Percentiles rank a stretch among this genome's conserved stretches.
Conservation (phyloP, 371 early-diverging fungal genomes). For the Lichtheimia hyalospora region DNA sequence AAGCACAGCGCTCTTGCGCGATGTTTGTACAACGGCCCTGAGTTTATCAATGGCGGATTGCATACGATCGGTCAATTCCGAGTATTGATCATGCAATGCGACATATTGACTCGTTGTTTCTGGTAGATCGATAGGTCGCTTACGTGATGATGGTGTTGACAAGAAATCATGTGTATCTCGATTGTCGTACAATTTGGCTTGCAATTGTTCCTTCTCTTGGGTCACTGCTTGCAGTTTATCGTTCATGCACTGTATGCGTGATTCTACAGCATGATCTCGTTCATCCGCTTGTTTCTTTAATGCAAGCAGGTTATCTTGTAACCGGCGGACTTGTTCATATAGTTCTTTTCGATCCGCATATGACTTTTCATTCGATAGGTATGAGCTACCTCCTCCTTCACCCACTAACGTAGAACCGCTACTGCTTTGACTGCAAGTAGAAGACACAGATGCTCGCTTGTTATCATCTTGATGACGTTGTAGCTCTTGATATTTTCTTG, state of each 20-base stretch:
- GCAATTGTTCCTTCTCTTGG: conserved; percentile 9
- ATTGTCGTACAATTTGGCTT: neutral
- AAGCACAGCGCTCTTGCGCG: neutral
- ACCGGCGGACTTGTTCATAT: neutral
- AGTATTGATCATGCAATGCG: neutral
- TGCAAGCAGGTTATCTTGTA: conserved; percentile 7
- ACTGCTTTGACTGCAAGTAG: conserved; percentile 41
- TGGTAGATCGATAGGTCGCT: neutral
- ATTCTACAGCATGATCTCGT: conserved; percentile 17
- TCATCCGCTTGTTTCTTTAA: conserved; percentile 11
- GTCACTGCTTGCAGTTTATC: conserved; percentile 17
- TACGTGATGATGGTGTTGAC: no score
- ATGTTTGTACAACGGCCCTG: neutral
- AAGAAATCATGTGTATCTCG: no score
- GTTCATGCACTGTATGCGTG: conserved; percentile 19
- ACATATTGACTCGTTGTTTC: neutral
- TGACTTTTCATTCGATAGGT: conserved; percentile 16
- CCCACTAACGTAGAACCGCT: conserved; percentile 31
- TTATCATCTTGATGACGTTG: no score
- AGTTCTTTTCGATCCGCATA: conserved; percentile 13
- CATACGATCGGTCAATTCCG: neutral
- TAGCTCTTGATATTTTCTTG: no score
- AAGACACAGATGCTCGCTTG: no score
- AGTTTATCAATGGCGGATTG: neutral
- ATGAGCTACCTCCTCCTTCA: conserved; percentile 35